phyloP scores from a whole-genome alignment of 805 yeast genomes.

The Kodamaea restingae region DNA sequence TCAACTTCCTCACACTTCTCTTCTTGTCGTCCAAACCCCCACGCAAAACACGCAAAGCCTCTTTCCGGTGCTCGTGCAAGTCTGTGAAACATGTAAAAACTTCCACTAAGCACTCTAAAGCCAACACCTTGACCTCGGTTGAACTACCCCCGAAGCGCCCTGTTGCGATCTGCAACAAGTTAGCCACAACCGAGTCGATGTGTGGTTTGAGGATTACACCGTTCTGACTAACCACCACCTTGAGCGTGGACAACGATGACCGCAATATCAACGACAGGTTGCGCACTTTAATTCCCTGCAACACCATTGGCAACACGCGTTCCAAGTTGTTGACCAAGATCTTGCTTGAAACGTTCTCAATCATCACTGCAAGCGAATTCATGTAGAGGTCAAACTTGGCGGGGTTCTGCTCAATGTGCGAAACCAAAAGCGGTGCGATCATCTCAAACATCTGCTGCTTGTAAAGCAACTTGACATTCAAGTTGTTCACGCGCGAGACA shows the following conservation, averaged over 20 bases:
- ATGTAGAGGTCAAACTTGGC: slow-evolving; percentile 48
- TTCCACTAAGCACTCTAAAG: slow-evolving; percentile 51
- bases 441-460: slow-evolving; percentile 75
- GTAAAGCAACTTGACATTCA: slow-evolving; percentile 63
- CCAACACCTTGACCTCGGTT: slow-evolving; percentile 49
- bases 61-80: slow-evolving; percentile 49
- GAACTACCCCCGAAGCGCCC: slow-evolving; percentile 26
- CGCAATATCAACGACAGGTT: slow-evolving; percentile 37
- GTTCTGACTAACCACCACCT: slow-evolving; percentile 51
- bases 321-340: slow-evolving; percentile 63
- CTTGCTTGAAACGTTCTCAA: slow-evolving; percentile 59
- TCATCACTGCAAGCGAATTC: slow-evolving; percentile 61
- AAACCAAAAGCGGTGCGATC: slow-evolving; percentile 53
- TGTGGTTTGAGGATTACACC: slow-evolving; percentile 51
- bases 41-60: slow-evolving; percentile 45
- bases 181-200: slow-evolving; percentile 50
- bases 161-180: slow-evolving; percentile 40
- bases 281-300: slow-evolving; percentile 55
- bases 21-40: slow-evolving; percentile 66
- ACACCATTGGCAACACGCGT: slow-evolving; percentile 63
- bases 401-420: slow-evolving; percentile 6
- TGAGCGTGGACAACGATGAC: slow-evolving; percentile 59
- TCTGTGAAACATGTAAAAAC: slow-evolving; percentile 29
- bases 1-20: slow-evolving; percentile 69
- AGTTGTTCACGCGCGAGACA: slow-evolving; percentile 45